A percentile compares a stretch with the other conserved stretches of the same genome.
Conservation (phyloP, 2,329 filamentous ascomycete genomes). For the Apiospora hydei region DNA sequence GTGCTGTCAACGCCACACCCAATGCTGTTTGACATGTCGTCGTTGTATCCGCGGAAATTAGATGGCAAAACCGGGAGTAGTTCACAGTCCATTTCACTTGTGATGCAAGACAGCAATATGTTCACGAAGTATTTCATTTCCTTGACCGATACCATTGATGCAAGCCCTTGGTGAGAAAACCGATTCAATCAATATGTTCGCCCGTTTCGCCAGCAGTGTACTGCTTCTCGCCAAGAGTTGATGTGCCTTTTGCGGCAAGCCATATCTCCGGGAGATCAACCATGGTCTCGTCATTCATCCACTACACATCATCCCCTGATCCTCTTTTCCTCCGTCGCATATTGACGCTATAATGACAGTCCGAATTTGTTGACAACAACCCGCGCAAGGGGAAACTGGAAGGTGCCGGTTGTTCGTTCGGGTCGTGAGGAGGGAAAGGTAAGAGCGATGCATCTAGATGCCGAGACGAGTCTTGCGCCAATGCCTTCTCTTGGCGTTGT, state of each 20-base stretch:
- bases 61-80: too few relatives aligned
- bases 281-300: slow-evolving; percentile 19
- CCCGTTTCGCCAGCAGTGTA: slow-evolving; percentile 29
- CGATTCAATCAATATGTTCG: slow-evolving; percentile 35
- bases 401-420: slow-evolving; percentile 17
- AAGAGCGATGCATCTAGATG: slow-evolving; percentile 77
- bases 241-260: slow-evolving; percentile 16
- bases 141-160: slow-evolving; percentile 54
- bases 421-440: slow-evolving; percentile 27
- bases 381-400: neutral
- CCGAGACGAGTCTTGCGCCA: slow-evolving; percentile 99
- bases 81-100: neutral
- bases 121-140: slow-evolving; percentile 48
- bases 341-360: slow-evolving; percentile 2
- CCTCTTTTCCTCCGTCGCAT: neutral
- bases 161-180: slow-evolving; percentile 39
- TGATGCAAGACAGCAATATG: neutral
- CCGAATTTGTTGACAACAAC: slow-evolving; percentile 4
- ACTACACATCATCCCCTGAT: slow-evolving; percentile 1
- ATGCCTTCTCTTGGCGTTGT: slow-evolving; percentile 99
- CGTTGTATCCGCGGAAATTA: neutral
- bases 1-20: neutral
- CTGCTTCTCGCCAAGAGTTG: slow-evolving; percentile 22
- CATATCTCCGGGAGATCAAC: neutral
- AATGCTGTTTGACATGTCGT: too few relatives aligned